These are phyloP conservation scores for Scutellaria minor DNA, from an alignment of 257 asterid genomes.

Conservation along the genomic window DNA sequence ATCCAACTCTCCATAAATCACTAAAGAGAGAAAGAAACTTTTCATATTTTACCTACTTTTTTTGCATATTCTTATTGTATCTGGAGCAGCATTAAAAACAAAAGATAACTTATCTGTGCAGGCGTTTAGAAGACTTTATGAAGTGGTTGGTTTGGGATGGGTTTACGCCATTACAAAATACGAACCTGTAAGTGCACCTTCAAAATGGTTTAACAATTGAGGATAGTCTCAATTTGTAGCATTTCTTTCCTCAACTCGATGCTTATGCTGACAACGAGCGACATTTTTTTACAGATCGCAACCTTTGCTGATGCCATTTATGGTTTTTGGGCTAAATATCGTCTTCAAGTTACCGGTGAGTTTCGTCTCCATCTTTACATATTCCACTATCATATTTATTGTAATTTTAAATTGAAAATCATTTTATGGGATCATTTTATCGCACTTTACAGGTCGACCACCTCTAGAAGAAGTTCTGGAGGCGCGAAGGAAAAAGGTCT, in stretches of 20 bases:
- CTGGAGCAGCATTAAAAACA: background rate
- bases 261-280: constrained; percentile 7
- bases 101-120: constrained; percentile 36
- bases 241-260: background rate
- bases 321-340: constrained; percentile 90
- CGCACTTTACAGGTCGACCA: constrained; percentile 67
- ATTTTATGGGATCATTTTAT: constrained; percentile 5
- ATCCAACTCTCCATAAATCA: background rate
- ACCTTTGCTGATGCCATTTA: constrained; percentile 72
- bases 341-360: constrained; percentile 82
- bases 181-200: constrained; percentile 70
- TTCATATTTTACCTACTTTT: background rate
- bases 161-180: constrained; percentile 87
- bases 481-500: constrained; percentile 76
- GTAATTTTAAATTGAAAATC: background rate
- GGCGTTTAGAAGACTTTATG: constrained; percentile 86
- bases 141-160: constrained; percentile 91
- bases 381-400: too few relatives aligned
- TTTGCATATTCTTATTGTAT: background rate
- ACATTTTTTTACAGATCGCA: constrained; percentile 57
- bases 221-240: background rate
- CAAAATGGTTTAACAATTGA: background rate
- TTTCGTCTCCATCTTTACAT: background rate
- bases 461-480: constrained; percentile 80
- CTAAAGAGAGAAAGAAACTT: background rate